Percentiles rank a stretch among this genome's conserved stretches.
These are phyloP conservation scores for Hyaloperonospora brassicae DNA, from an alignment of 352 stramenopile species.

Conservation along the genomic window DNA sequence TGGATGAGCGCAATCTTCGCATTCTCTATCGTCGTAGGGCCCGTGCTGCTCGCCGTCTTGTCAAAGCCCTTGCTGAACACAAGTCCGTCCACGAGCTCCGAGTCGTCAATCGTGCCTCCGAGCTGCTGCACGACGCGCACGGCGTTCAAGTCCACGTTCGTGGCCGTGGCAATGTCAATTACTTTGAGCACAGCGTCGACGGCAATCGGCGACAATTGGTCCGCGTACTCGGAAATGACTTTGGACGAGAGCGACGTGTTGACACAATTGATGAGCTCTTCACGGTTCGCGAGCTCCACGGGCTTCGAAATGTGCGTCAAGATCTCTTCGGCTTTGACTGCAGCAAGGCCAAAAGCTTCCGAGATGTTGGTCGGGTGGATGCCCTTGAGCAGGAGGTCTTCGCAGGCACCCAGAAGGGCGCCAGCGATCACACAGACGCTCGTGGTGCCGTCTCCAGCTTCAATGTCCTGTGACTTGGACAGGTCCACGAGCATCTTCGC, in stretches of 20 bases:
- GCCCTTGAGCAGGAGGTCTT: constrained; percentile 87
- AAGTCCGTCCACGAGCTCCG: constrained; percentile 94
- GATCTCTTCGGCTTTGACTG: constrained; percentile 85
- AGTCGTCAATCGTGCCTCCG: constrained; percentile 98
- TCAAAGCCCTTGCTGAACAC: constrained; percentile 96
- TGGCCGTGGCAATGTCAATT: constrained; percentile 88
- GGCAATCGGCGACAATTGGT: constrained; percentile 96
- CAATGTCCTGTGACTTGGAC: constrained; percentile 98
- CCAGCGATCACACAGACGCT: constrained; percentile 98
- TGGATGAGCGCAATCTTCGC: constrained; percentile 99
- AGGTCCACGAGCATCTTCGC: constrained; percentile 99
- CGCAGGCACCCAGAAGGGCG: constrained; percentile 93
- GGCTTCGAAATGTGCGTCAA: constrained; percentile 85
- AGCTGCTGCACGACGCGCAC: constrained; percentile 98
- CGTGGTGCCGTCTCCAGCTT: constrained; percentile 97
- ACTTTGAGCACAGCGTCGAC: constrained; percentile 98
- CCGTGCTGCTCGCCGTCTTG: constrained; percentile 49
- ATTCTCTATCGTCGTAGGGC: constrained; percentile 88
- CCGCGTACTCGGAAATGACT: constrained; percentile 95
- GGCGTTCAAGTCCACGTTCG: constrained; percentile 96
- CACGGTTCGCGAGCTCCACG: constrained; percentile 91
- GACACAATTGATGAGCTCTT: constrained; percentile 95
- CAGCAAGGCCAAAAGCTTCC: constrained; percentile 91
- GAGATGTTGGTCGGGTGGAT: constrained; percentile 99
- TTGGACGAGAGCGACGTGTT: constrained; percentile 98